These are phyloP conservation scores for Beta macrorhiza DNA, from an alignment of 179 eudicot genomes.

Conservation along the genomic window DNA sequence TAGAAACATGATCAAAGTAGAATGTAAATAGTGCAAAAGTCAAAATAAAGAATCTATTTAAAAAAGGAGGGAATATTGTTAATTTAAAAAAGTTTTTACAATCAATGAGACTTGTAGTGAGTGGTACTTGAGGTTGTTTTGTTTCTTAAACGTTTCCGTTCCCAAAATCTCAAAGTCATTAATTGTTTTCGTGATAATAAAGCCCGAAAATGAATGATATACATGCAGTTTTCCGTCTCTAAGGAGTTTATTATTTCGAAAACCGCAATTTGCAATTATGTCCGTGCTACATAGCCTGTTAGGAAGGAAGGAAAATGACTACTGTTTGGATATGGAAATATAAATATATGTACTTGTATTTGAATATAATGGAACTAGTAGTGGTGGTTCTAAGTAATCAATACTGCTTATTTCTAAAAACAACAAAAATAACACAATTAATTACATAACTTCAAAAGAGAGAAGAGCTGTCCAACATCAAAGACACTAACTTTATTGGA, in stretches of 20 bases:
- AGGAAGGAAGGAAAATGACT: not conserved
- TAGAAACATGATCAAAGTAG: no score
- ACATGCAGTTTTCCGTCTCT: no score
- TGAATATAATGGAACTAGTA: not conserved
- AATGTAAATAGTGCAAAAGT: no score
- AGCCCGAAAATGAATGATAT: no score
- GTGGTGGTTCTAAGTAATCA: conserved; percentile 26
- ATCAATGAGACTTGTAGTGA: not conserved
- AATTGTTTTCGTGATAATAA: no score
- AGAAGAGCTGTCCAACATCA: conserved; percentile 36
- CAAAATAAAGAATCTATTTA: not conserved
- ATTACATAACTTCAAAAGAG: conserved; percentile 5
- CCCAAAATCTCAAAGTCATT: no score
- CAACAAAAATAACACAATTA: conserved; percentile 1
- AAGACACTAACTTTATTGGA: conserved; percentile 31
- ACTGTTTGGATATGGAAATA: conserved; percentile 11
- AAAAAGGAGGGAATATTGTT: no score
- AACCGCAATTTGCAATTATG: no score
- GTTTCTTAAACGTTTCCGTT: no score
- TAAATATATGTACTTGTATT: not conserved
- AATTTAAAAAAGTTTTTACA: not conserved
- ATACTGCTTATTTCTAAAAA: not conserved
- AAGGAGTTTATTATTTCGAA: no score
- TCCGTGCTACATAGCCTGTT: not conserved
- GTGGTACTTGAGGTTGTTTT: not conserved